Percentiles rank a stretch among this genome's conserved stretches.
Conservation (phyloP, 148 eudicot genomes). For the Rhododendron griersonianum region DNA sequence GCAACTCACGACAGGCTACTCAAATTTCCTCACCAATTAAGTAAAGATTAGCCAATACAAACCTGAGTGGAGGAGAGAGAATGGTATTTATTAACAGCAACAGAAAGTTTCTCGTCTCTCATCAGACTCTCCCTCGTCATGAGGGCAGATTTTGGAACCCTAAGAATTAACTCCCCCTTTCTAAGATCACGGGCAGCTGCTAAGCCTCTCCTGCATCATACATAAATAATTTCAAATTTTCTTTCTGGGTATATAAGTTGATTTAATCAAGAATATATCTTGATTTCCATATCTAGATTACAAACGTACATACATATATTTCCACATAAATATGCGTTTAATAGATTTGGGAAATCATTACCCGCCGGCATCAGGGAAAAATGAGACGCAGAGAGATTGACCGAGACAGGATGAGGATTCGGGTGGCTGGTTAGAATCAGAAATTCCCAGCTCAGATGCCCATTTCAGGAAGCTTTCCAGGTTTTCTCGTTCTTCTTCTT, state of each 20-base stretch:
- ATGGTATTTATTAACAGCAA: constrained; percentile 32
- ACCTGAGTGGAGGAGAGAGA: constrained; percentile 82
- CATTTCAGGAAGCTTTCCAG: constrained; percentile 53
- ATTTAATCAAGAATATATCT: neutral
- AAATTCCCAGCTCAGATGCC: constrained; percentile 57
- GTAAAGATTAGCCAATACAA: neutral
- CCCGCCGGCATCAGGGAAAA: constrained; percentile 82
- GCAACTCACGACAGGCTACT: neutral
- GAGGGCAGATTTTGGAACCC: constrained; percentile 67
- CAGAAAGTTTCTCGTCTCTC: constrained; percentile 39
- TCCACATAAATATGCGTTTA: too few relatives aligned
- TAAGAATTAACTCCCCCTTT: constrained; percentile 79
- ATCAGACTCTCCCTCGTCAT: constrained; percentile 52
- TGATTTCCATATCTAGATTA: neutral
- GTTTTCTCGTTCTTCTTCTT: constrained; percentile 12
- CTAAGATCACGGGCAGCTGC: constrained; percentile 68
- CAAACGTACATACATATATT: neutral
- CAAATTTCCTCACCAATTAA: neutral
- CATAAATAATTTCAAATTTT: neutral
- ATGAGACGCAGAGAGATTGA: constrained; percentile 51
- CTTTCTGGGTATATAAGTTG: neutral
- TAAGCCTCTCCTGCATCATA: constrained; percentile 71
- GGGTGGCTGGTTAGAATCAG: constrained; percentile 30
- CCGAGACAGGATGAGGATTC: constrained; percentile 43
- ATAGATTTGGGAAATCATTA: constrained; percentile 6